Conservation (phyloP, 1,139 yeast species). For the Suhomyces ambrosiae region DNA sequence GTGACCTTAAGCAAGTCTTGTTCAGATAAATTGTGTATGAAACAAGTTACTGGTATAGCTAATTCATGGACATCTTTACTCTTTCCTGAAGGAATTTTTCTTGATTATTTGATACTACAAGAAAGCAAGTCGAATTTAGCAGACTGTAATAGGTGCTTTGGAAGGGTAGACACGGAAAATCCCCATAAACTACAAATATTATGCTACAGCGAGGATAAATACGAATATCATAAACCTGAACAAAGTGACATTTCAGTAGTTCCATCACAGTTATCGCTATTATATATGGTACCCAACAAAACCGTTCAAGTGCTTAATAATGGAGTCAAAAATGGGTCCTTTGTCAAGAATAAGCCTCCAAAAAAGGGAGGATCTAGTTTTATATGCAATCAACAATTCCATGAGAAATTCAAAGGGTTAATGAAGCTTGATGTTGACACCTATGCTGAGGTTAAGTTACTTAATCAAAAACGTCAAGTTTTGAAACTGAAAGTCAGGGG, state of each 20-base stretch:
- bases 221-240: constrained; percentile 29
- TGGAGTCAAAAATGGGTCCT: constrained; percentile 57
- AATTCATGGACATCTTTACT: constrained; percentile 50
- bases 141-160: constrained; percentile 59
- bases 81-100: constrained; percentile 43
- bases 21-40: constrained; percentile 74
- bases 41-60: constrained; percentile 64
- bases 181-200: constrained; percentile 24
- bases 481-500: constrained; percentile 27
- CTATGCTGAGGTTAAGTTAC: constrained; percentile 33
- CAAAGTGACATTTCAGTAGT: constrained; percentile 13
- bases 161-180: constrained; percentile 1
- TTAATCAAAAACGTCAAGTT: constrained; percentile 24
- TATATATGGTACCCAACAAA: constrained; percentile 30
- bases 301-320: constrained; percentile 48
- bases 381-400: constrained; percentile 36
- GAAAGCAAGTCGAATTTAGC: constrained; percentile 24
- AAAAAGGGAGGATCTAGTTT: constrained; percentile 47
- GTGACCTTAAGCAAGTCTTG: constrained; percentile 79
- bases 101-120: constrained; percentile 60
- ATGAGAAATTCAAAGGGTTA: constrained; percentile 19
- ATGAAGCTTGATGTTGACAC: constrained; percentile 12
- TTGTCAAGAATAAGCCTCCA: constrained; percentile 46
- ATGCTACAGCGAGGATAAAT: constrained; percentile 26
- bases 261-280: constrained; percentile 42